Base-by-base conservation (phyloP, 78 protist genomes). In the Dictyostelium capitatum region DNA sequence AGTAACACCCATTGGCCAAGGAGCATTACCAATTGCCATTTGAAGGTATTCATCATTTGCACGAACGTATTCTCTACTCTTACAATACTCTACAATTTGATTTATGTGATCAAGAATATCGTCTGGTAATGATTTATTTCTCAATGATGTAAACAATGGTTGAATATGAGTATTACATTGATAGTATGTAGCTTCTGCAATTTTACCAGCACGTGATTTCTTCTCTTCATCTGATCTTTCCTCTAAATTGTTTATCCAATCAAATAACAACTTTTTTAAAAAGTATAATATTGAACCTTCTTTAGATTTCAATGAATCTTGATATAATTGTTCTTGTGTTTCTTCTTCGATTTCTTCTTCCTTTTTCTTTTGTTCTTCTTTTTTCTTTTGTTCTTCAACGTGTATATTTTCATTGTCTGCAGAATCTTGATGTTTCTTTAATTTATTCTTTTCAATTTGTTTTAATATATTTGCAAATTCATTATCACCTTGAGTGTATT, bases 11-110 rank as follows among this genome's bases (percentile, higher is more conserved):
- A 98, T 93, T 1, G 99, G 98, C 99, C 99, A 98, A 3, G 99
- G 95, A 6, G 99, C 97, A 79, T 98, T 98, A 15, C 99, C 99
- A 41, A 98, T 98, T 4, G 99, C 83, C 94, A 97, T 28, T n/a
- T 43, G 83, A 46, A 98, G 56, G 80, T 98, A 98, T 17, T 70
- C 78, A 80, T 97, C 97, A 46, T 50, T 32, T 4, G 98, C 98
- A 20, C 83, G 79, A 6, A 80, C 48, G 70, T 97, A 98, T 69
- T 97, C 97, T n/a, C 97, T 80, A 9, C 79, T 25, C 54, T 77
- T 12, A 37, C 96, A n/a, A 51, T 15, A 90, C 20, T 50, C 51
- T 28, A 64, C 62, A 20, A 97, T 95, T 28, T n/a, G 20, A 17
- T 28, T 17, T 53, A 95, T 43, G 67, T 50, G 78, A 30, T 28